Evolutionary conservation across 345 rosid species (phyloP), one percentile per base, ranked within the genome.

Genomic region (Salix purpurea): DNA sequence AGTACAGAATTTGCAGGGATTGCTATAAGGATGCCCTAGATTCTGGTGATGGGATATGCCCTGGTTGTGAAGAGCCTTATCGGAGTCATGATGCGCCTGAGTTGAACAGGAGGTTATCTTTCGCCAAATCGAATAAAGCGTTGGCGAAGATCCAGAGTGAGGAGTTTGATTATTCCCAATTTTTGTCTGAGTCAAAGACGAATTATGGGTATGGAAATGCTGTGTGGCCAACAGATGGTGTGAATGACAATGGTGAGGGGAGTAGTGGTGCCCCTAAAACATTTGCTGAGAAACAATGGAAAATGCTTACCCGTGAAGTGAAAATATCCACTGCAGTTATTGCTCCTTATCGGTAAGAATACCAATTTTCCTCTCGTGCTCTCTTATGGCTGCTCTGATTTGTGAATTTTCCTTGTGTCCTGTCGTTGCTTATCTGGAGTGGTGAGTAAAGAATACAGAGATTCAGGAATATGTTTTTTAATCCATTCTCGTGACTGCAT

Each of bases 201-300:
- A 83, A 62, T 80, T 88, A 87, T 39, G 91, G 91, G 5, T 84
- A 84, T 60, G 90, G 88, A 72, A 90, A 79, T 66, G 88, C 88
- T 62, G 80, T 83, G 76, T 85, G 88, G 87, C 84, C 88, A 2
- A 82, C 26, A 50, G 89, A 84, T 40, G 84, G 70, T 5, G 80
- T 7, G 50, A 68, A 74, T 39, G 84, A 73, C 16, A 71, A 46
- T 4, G 61, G 44, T 36, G 84, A 70, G 73, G 85, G 70, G 12
- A 21, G 18, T 61, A 69, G 70, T 24, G 79, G 70, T 62, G 82
- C 80, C 13, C 64, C 67, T 18, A 37, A 77, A 24, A 21, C 48
- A 14, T 68, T 79, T 52, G 18, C 14, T 39, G 85, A 85, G 54
- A 87, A 87, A 74, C 86, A 84, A 40, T 83, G 91, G 93, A 87